A percentile compares a stretch with the other conserved stretches of the same genome.
Evolutionary conservation across 2,329 filamentous ascomycete genomes (phyloP).

Genomic region (Colletotrichum tamarilloi): DNA sequence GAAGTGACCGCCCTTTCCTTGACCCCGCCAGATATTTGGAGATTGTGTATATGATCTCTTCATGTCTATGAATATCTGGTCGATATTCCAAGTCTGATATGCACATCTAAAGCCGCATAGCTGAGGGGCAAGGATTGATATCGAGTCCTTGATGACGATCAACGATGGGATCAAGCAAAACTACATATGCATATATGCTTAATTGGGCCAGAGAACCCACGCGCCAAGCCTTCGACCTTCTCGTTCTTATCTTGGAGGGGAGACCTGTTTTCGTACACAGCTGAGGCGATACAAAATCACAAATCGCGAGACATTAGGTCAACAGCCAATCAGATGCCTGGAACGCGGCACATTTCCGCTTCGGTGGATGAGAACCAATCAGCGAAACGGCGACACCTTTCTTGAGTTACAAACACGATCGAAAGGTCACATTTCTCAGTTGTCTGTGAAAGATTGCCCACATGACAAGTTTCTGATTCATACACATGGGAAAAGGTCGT

Average conservation of each 20-base stretch:
- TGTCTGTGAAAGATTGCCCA: not conserved
- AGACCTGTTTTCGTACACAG: not conserved
- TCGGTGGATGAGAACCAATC: conserved; percentile 25
- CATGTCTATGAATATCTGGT: not conserved
- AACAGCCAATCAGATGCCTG: conserved; percentile 33
- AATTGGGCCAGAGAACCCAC: not conserved
- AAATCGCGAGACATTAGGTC: not conserved
- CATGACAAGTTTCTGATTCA: not conserved
- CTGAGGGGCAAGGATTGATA: not conserved
- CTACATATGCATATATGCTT: rapidly evolving
- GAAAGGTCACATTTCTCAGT: not conserved
- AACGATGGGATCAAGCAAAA: not conserved
- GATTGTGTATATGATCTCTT: not conserved
- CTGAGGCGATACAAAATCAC: not conserved
- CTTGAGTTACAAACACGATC: not conserved
- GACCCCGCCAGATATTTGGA: too few species aligned
- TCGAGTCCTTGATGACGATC: not conserved
- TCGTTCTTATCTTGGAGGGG: not conserved
- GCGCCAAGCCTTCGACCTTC: not conserved
- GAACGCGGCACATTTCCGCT: conserved; percentile 33
- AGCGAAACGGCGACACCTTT: not conserved
- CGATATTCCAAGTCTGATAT: not conserved
- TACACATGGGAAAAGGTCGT: not conserved
- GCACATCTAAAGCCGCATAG: not conserved
- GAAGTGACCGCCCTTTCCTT: not conserved